Conservation (phyloP, 208 protist genomes). For the Leishmania tarentolae region DNA sequence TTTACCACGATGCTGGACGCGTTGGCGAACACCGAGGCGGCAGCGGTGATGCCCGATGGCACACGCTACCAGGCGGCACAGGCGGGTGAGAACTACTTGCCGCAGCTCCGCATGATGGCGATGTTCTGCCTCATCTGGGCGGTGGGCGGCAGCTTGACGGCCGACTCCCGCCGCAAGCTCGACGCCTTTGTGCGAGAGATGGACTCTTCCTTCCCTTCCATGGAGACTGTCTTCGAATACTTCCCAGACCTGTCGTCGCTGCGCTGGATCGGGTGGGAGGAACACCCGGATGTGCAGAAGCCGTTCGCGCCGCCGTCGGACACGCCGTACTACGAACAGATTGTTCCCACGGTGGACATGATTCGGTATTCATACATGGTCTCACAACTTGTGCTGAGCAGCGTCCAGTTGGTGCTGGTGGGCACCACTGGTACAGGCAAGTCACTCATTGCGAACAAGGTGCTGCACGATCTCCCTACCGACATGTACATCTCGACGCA, state of each 20-base stretch:
- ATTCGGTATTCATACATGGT: slow-evolving; percentile 96
- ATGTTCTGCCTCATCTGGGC: slow-evolving; percentile 97
- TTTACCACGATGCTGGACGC: slow-evolving; percentile 96
- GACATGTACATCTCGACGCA: slow-evolving; percentile 88
- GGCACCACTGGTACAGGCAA: slow-evolving; percentile 97
- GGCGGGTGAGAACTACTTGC: slow-evolving; percentile 89
- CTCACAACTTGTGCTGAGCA: slow-evolving; percentile 82
- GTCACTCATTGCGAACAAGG: slow-evolving; percentile 91
- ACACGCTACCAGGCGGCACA: slow-evolving; percentile 74
- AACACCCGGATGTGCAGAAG: slow-evolving; percentile 88
- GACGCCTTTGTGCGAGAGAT: slow-evolving; percentile 95
- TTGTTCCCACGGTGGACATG: slow-evolving; percentile 98
- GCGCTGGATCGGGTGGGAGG: slow-evolving; percentile 94
- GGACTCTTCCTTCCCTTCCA: slow-evolving; percentile 95
- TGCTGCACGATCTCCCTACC: slow-evolving; percentile 79
- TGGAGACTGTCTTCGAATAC: slow-evolving; percentile 98
- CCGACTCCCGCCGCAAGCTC: slow-evolving; percentile 91
- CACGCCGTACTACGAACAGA: slow-evolving; percentile 94
- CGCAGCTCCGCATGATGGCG: slow-evolving; percentile 94
- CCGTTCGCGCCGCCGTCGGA: slow-evolving; percentile 81
- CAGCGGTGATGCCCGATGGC: slow-evolving; percentile 64
- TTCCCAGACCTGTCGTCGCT: slow-evolving; percentile 91
- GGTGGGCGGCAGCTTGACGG: slow-evolving; percentile 93
- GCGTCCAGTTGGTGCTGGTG: slow-evolving; percentile 93
- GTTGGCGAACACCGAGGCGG: slow-evolving; percentile 88